Evolutionary conservation across 2,329 filamentous ascomycete genomes (phyloP).

Genomic region (Neonectria neomacrospora): DNA sequence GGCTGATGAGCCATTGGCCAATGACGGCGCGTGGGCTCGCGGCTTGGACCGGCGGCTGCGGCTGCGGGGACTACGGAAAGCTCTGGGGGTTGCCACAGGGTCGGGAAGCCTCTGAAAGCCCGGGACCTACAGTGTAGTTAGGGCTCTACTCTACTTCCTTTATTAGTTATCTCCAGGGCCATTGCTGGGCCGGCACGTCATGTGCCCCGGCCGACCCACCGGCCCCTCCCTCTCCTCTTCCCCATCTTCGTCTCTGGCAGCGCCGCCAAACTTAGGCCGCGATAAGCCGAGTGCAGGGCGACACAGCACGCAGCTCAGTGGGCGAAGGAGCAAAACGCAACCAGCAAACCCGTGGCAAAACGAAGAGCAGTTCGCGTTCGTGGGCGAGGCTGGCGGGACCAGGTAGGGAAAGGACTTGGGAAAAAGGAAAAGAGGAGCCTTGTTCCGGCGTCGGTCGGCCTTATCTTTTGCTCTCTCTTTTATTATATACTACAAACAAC

Average conservation of each 20-base stretch:
- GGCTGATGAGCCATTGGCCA: conserved; percentile 39
- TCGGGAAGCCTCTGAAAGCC: background rate
- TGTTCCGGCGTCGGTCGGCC: background rate
- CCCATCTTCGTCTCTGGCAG: background rate
- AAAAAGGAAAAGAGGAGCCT: conserved; percentile 14
- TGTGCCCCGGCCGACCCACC: conserved; percentile 32
- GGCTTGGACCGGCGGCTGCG: conserved; percentile 17
- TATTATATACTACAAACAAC: conserved; percentile 10
- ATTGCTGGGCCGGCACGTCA: conserved; percentile 40
- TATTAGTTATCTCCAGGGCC: background rate
- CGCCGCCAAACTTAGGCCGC: conserved; percentile 39
- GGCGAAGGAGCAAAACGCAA: conserved; percentile 6
- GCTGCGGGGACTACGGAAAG: background rate
- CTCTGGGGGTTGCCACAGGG: background rate
- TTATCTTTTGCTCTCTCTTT: background rate
- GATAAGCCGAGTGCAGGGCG: conserved; percentile 44
- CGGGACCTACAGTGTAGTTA: background rate
- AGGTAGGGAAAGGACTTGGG: conserved; percentile 8
- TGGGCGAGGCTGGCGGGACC: conserved; percentile 15
- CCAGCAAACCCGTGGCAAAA: conserved; percentile 11
- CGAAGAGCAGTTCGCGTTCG: conserved; percentile 23
- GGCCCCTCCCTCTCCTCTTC: conserved; percentile 10
- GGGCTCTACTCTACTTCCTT: background rate
- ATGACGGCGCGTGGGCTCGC: conserved; percentile 24
- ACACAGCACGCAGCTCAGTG: background rate